A percentile compares a stretch with the other conserved stretches of the same genome.
Conservation (phyloP, 768 basidiomycete genomes). For the Lactarius vividus region DNA sequence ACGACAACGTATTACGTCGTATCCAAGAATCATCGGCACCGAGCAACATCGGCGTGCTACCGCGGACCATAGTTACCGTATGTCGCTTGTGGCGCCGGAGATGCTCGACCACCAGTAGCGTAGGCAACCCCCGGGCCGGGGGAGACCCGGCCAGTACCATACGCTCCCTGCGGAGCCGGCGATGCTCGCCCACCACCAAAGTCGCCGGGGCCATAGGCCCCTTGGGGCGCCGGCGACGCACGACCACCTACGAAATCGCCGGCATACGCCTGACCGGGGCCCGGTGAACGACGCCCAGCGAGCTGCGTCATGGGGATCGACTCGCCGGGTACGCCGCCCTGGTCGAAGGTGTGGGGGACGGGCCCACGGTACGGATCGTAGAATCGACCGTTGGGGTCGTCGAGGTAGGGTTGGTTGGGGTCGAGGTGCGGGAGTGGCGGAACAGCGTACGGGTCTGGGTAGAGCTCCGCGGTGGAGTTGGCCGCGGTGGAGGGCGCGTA, state of each 20-base stretch:
- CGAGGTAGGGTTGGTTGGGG: conserved; percentile 71
- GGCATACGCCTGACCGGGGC: conserved; percentile 29
- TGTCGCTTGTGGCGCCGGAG: conserved; percentile 48
- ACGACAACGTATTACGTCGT: neutral
- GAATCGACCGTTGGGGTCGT: conserved; percentile 54
- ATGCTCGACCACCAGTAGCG: conserved; percentile 36
- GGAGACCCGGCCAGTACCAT: conserved; percentile 12
- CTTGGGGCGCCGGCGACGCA: conserved; percentile 13
- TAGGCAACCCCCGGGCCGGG: conserved; percentile 8
- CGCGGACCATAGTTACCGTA: conserved; percentile 36
- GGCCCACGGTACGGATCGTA: conserved; percentile 83
- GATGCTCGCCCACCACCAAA: conserved; percentile 21
- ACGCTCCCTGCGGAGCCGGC: conserved; percentile 23
- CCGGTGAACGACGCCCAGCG: conserved; percentile 34
- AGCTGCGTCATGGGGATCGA: conserved; percentile 74
- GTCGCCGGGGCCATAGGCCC: conserved; percentile 4
- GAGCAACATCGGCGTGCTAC: conserved; percentile 16
- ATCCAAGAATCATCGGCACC: neutral
- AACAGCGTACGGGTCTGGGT: conserved; percentile 73
- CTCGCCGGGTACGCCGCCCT: conserved; percentile 43
- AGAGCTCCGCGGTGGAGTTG: conserved; percentile 47
- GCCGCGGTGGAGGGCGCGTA: conserved; percentile 44
- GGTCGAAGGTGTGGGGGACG: conserved; percentile 61
- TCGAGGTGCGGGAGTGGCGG: conserved; percentile 81
- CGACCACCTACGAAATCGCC: conserved; percentile 17